phyloP scores from a whole-genome alignment of 2,329 filamentous ascomycete species.

The Sporothrix mexicana region DNA sequence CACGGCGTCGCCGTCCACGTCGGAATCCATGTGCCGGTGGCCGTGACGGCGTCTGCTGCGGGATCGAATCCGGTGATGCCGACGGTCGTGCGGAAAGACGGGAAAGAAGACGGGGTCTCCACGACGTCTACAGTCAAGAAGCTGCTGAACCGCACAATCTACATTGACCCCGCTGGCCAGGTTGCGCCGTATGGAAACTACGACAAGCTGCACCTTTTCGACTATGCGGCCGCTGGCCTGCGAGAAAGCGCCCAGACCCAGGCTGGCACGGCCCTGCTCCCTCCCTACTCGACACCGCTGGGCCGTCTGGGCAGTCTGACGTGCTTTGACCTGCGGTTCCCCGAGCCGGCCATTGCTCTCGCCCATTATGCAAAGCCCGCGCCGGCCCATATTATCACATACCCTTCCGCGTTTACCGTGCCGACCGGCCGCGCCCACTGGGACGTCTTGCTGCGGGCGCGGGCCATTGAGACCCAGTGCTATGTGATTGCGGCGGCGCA shows the following conservation, averaged over 20 bases:
- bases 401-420: slow-evolving; percentile 89
- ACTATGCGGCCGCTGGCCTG: slow-evolving; percentile 60
- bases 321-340: slow-evolving; percentile 89
- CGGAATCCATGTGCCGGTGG: slow-evolving; percentile 79
- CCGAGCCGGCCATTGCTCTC: slow-evolving; percentile 74
- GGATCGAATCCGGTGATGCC: slow-evolving; percentile 37
- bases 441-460: slow-evolving; percentile 75
- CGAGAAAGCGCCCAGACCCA: slow-evolving; percentile 48
- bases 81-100: slow-evolving; percentile 23
- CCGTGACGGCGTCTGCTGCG: slow-evolving; percentile 44
- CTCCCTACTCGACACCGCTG: slow-evolving; percentile 74
- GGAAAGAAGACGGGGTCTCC: slow-evolving; percentile 37
- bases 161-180: slow-evolving; percentile 54
- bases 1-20: slow-evolving; percentile 77
- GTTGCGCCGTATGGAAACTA: slow-evolving; percentile 59
- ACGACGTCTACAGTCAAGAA: slow-evolving; percentile 40
- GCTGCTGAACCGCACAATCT: slow-evolving; percentile 60
- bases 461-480: slow-evolving; percentile 87
- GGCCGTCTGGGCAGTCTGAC: slow-evolving; percentile 81
- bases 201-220: slow-evolving; percentile 91
- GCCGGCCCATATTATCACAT: slow-evolving; percentile 76
- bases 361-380: slow-evolving; percentile 47
- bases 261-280: slow-evolving; percentile 45
- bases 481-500: slow-evolving; percentile 90
- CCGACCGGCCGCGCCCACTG: slow-evolving; percentile 86